phyloP scores from a whole-genome alignment of 2,329 filamentous ascomycete species.

The Endothia cerciana region DNA sequence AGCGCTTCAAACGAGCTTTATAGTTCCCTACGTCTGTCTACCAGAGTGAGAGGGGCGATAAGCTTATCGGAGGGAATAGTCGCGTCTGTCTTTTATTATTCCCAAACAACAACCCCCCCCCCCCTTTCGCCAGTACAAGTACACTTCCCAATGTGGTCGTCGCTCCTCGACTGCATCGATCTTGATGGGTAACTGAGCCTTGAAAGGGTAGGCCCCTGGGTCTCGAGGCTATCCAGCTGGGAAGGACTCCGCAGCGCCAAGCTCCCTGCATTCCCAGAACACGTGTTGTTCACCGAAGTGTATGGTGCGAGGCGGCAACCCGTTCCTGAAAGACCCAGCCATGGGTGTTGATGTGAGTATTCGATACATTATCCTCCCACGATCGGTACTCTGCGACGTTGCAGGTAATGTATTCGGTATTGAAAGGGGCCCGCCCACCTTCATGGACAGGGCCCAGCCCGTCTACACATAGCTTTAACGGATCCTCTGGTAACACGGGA shows the following conservation, averaged over 20 bases:
- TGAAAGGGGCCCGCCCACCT: no score
- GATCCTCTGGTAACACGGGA: background rate
- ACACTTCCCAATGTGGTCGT: background rate
- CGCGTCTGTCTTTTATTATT: background rate
- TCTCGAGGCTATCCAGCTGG: background rate
- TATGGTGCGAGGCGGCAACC: conserved; percentile 8
- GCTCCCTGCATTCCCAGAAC: conserved; percentile 5
- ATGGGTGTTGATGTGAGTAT: background rate
- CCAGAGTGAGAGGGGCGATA: no score
- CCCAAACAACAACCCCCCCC: background rate
- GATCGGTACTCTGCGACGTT: background rate
- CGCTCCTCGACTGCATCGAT: background rate
- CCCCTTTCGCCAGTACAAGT: background rate
- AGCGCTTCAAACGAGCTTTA: no score
- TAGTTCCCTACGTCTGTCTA: no score
- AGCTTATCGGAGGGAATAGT: conserved; percentile 5
- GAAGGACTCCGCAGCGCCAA: background rate
- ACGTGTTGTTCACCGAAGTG: conserved; percentile 7
- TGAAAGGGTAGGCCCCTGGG: background rate
- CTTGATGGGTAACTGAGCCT: background rate
- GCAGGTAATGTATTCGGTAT: background rate
- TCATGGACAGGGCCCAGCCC: background rate
- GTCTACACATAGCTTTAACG: background rate
- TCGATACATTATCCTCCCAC: background rate
- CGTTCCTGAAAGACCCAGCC: conserved; percentile 9